Evolutionary conservation across 257 asterid genomes (phyloP), one percentile per base, ranked within the genome.

Genomic region (Capsicum baccatum): DNA sequence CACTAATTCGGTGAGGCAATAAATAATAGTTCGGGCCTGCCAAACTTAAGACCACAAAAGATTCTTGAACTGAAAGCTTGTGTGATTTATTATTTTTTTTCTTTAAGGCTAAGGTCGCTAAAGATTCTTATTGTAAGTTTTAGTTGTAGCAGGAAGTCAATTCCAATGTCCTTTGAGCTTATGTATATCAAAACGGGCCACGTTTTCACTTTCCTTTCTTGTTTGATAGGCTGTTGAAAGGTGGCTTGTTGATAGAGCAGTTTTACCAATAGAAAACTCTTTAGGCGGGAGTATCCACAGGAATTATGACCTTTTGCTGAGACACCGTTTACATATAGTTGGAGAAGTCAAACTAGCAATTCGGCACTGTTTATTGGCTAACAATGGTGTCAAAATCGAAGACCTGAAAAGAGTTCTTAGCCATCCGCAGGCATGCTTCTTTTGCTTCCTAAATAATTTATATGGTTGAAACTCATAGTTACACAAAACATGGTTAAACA

Each of bases 281-380:
- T 90, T 97, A 85, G 99, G 99, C 8, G 99, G 99, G 60, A 97
- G 99, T 89, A 97, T 97, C 74, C 99, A 97, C 86, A 90, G 99
- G 89, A 97, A 97, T 85, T 97, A 97, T 89, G 99, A 97, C 90
- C 97, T 97, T 50, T 89, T 97, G 79, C 98, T 97, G 68, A 93
- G 99, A 57, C 97, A 97, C 82, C 91, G 95, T 74, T 90, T 97
- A 88, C 99, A 97, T 88, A 97, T 95, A 79, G 99, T 97, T 87
- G 99, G 99, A 88, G 99, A 97, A 92, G 99, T 97, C 74, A 97
- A 95, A 85, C 94, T 97, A 87, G 94, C 94, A 47, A 90, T 97
- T 81, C 88, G 97, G 15, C 99, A 97, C 89, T 94, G 98, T 88
- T 91, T 97, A 83, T 90, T 97, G 79, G 99, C 98, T 84, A 97